Conservation (phyloP, 352 stramenopile genomes). For the Phytophthora melonis region DNA sequence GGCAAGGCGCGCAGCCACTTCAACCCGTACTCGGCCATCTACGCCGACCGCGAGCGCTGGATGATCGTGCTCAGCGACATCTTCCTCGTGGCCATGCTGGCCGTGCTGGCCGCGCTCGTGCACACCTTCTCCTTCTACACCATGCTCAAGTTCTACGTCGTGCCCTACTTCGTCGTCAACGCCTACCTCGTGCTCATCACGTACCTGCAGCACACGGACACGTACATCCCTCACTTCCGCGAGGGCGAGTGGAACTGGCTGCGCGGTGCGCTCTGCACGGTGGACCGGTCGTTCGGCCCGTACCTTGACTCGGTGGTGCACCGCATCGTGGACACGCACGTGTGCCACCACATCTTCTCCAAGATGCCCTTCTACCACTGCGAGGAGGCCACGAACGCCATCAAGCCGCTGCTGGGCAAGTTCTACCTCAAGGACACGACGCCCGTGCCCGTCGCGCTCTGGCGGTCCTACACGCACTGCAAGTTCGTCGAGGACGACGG, state of each 20-base stretch:
- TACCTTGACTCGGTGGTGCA: constrained; percentile 98
- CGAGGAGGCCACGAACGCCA: constrained; percentile 93
- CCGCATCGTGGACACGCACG: constrained; percentile 98
- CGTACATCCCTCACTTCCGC: constrained; percentile 97
- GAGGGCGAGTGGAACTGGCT: constrained; percentile 97
- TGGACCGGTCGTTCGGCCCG: constrained; percentile 96
- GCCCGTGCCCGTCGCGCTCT: constrained; percentile 91
- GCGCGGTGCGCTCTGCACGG: constrained; percentile 96
- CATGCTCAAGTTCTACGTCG: constrained; percentile 95
- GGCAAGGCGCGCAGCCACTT: constrained; percentile 94
- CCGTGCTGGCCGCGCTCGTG: constrained; percentile 60
- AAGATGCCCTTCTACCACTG: constrained; percentile 99
- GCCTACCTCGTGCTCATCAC: constrained; percentile 98
- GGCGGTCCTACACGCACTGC: constrained; percentile 93
- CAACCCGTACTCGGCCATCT: constrained; percentile 95
- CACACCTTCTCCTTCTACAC: constrained; percentile 75
- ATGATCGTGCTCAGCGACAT: constrained; percentile 95
- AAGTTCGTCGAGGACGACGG: constrained; percentile 95
- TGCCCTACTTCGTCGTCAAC: constrained; percentile 97
- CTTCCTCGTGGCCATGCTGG: constrained; percentile 83
- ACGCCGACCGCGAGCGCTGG: constrained; percentile 91
- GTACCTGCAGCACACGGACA: constrained; percentile 98
- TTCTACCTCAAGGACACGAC: constrained; percentile 97
- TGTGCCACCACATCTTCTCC: constrained; percentile 98
- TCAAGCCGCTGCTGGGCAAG: constrained; percentile 94